These are phyloP conservation scores for Lyophyllum decastes DNA, from an alignment of 768 basidiomycete species.

Conservation along the genomic window DNA sequence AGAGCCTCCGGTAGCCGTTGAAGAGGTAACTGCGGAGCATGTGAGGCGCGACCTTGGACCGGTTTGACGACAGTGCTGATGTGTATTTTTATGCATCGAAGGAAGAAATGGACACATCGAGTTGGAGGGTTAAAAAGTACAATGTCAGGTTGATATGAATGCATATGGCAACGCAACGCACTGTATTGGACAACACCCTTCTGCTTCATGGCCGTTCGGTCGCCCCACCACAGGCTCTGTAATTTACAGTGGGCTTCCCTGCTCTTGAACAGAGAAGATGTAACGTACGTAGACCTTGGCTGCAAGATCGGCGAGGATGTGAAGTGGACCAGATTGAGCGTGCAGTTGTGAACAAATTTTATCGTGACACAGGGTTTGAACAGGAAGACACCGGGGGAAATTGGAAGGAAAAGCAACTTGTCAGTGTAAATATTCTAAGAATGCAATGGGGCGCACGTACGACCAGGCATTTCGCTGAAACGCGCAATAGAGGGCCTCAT, in stretches of 20 bases:
- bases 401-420: too few species aligned
- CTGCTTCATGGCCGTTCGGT: conserved; percentile 59
- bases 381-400: too few species aligned
- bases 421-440: too few species aligned
- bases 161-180: conserved; percentile 42
- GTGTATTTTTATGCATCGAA: not conserved
- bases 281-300: conserved; percentile 81
- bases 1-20: conserved; percentile 82
- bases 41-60: conserved; percentile 71
- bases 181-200: conserved; percentile 83
- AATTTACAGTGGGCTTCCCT: not conserved
- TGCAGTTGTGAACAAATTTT: too few species aligned
- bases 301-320: too few species aligned
- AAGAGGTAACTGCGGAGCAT: conserved; percentile 77
- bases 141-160: not conserved
- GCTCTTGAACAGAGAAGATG: not conserved
- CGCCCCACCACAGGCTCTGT: conserved; percentile 93
- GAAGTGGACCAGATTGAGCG: too few species aligned
- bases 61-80: conserved; percentile 84
- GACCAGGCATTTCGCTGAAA: conserved; percentile 79
- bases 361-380: too few species aligned
- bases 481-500: conserved; percentile 69
- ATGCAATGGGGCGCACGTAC: conserved; percentile 55
- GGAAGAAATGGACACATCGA: not conserved
- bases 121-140: not conserved